Evolutionary conservation across 169 alveolate species (phyloP).

Genomic region (Babesia divergens): DNA sequence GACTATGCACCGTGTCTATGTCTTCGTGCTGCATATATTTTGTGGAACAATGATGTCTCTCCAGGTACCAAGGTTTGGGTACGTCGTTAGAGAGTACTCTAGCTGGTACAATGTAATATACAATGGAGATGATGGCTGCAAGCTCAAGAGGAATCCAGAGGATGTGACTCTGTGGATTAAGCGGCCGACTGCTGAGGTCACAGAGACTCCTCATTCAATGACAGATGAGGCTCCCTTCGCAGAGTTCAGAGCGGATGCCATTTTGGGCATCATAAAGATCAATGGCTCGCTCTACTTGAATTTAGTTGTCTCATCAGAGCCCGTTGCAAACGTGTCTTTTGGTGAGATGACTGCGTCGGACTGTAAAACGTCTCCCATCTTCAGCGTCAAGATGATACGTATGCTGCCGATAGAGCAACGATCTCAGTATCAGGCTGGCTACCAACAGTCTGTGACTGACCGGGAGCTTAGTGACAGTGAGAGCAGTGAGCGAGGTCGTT

Average conservation of each 20-base stretch:
- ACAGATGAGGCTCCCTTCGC: slow-evolving; percentile 23
- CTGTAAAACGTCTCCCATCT: slow-evolving; percentile 2
- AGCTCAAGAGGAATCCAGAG: neutral
- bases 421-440: no score
- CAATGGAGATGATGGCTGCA: slow-evolving; percentile 11
- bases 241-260: slow-evolving; percentile 23
- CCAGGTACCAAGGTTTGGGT: neutral
- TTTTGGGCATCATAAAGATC: slow-evolving; percentile 51
- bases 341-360: slow-evolving; percentile 22
- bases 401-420: slow-evolving; percentile 24
- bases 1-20: no score
- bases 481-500: no score
- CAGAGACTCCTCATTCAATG: slow-evolving; percentile 25
- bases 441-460: no score
- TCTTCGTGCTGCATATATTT: neutral
- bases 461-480: no score
- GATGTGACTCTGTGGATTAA: slow-evolving; percentile 37
- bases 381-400: slow-evolving; percentile 24
- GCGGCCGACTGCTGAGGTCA: slow-evolving; percentile 25
- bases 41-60: neutral
- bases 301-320: slow-evolving; percentile 31
- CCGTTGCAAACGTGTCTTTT: slow-evolving; percentile 33
- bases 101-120: neutral
- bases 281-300: slow-evolving; percentile 28
- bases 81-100: slow-evolving; percentile 11